These are phyloP conservation scores for Umbelopsis ramanniana DNA, from an alignment of 192 early-diverging fungal genomes.

Conservation along the genomic window DNA sequence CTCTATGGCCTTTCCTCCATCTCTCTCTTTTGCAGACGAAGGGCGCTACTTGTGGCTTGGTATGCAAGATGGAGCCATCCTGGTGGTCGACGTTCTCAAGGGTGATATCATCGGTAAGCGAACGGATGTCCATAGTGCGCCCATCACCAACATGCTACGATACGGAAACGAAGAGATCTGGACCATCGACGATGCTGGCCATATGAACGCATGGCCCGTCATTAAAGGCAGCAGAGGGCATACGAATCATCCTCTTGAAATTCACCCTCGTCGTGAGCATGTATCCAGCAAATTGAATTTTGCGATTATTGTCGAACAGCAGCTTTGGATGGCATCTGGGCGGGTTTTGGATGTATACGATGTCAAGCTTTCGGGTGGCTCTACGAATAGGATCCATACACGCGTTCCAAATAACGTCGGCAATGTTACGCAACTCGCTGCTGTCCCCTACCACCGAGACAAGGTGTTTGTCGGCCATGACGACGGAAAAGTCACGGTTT, in stretches of 20 bases:
- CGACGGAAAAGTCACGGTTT: constrained; percentile 77
- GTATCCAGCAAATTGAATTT: constrained; percentile 47
- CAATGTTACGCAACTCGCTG: constrained; percentile 61
- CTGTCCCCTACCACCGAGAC: constrained; percentile 43
- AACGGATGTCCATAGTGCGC: constrained; percentile 48
- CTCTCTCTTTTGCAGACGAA: constrained; percentile 52
- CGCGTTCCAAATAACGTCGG: constrained; percentile 55
- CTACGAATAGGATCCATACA: constrained; percentile 15
- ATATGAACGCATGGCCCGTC: constrained; percentile 59
- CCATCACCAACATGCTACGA: constrained; percentile 62
- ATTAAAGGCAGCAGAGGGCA: not conserved
- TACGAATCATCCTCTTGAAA: constrained; percentile 21
- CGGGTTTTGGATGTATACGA: constrained; percentile 59
- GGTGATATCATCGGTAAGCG: constrained; percentile 45
- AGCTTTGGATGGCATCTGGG: constrained; percentile 67
- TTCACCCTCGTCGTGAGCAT: constrained; percentile 34
- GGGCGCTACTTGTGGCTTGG: constrained; percentile 71
- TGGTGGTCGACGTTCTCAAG: constrained; percentile 52
- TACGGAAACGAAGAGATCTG: constrained; percentile 56
- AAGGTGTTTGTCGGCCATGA: constrained; percentile 77
- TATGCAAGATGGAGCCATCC: constrained; percentile 63
- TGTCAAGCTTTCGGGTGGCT: constrained; percentile 39
- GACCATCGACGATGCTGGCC: constrained; percentile 71
- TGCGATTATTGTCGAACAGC: constrained; percentile 53
- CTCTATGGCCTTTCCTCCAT: constrained; percentile 57